Evolutionary conservation across 2,329 filamentous ascomycete genomes (phyloP), one percentile per base, ranked within the genome.

Genomic region (Pseudogymnoascus verrucosus): DNA sequence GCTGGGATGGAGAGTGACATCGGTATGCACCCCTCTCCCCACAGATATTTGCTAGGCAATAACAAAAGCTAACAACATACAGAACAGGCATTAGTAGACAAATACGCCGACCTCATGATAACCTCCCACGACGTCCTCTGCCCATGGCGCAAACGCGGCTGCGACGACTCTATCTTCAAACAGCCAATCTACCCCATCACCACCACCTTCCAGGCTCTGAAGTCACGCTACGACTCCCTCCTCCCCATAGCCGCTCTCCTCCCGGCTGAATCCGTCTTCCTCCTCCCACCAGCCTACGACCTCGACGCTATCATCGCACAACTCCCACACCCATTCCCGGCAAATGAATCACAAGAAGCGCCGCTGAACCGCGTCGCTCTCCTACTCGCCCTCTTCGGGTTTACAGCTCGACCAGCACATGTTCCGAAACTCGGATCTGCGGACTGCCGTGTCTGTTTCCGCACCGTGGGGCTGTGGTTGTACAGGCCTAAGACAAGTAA

Each of bases 381-480:
- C 12, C 79, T 82, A 1, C 79, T 95, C 62, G 88, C 90, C 10
- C 75, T 92, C 19, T 83, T 89, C 64, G 90, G 90, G 36, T 93
- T 90, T 90, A 85, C 91, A 70, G 86, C 85, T 44, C 59, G 59
- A 8, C 61, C 61, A 1, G n/a, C 36, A 3, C 67, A 71, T 40
- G 67, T 60, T 26, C 71, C 73, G 61, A 71, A 74, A 62, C 40
- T 68, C 4, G 70, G 72, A 76, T 86, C 70, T 75, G 87, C 72
- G 63, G 77, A 67, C 76, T 99, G 95, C 74, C 83, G 88, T 64
- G 90, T 91, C 19, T 99, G 95, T 73, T 89, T 96, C 71, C 87
- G 95, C 65, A 86, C 93, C 1, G 80, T 98, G 0, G 95, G 95
- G 0, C 80, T 99, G 1, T 99, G 95, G 95, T 89, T 99, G 79